Base-by-base conservation (phyloP, 805 yeast genomes). In the Komagataella pseudopastoris region DNA sequence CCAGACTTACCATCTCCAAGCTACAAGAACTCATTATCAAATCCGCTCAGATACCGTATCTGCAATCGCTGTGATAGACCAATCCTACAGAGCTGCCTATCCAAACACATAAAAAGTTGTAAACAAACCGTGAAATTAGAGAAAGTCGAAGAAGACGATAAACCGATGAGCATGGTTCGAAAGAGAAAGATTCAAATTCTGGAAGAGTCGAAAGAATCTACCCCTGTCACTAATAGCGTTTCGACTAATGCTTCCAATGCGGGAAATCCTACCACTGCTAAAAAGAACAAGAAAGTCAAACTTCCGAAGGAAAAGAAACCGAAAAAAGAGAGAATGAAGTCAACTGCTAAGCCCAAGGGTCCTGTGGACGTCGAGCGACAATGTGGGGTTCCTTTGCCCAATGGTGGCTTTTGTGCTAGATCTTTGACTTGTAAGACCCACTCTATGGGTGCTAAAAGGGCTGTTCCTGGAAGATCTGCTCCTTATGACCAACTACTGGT, bases 401-500 rank as follows among this genome's bases (percentile, higher is more conserved):
- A 84, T 56, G 98, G 97, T n/a, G 96, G 95, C 0, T 84, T 81
- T 58, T 93, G 99, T 72, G 97, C 97, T 4, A 76, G 99, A 50
- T 89, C 97, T 0, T 72, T 93, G 54, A 93, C 99, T 0, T 93
- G 99, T 74, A 93, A 93, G 63, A 89, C 97, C 0, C 99, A 93
- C 67, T 88, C 98, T 1, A 90, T 93, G 96, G 97, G 97, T 39
- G 96, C 97, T 23, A 93, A 93, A 61, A 78, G 99, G 59, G 90
- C 96, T 0, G 99, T 93, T 18, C 81, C 80, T 16, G 99, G 99
- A 8, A 76, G 99, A 59, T 82, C 95, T 43, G 90, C 93, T 6
- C 89, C 96, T 0, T 93, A 89, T 67, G 99, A 93, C 64, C 81
- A 80, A 24, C 71, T 93, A 51, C 71, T 93, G 52, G 88, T 90